A percentile compares a stretch with the other conserved stretches of the same genome.
phyloP scores from a whole-genome alignment of 1,284 basidiomycete genomes.

The Austroboletus rostrupii region DNA sequence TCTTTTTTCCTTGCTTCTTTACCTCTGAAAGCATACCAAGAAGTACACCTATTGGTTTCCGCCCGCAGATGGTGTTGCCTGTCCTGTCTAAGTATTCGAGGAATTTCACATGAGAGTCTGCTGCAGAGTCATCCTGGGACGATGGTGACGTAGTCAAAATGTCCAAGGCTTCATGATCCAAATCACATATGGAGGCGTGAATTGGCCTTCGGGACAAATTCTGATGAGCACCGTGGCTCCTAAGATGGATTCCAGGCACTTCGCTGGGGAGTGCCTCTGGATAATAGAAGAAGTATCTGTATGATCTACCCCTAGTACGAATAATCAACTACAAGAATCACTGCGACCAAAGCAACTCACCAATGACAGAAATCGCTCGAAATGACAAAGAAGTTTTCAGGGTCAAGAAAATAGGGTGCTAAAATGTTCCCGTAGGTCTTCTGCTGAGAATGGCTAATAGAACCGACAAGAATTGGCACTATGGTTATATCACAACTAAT shows the following conservation, averaged over 20 bases:
- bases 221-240: constrained; percentile 38
- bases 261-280: constrained; percentile 57
- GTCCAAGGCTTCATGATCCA: constrained; percentile 80
- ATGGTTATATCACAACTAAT: constrained; percentile 70
- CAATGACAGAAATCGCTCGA: constrained; percentile 99
- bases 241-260: constrained; percentile 49
- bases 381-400: constrained; percentile 84
- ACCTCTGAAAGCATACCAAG: constrained; percentile 71
- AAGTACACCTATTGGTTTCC: constrained; percentile 92
- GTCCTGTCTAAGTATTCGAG: constrained; percentile 75
- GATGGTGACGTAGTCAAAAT: constrained; percentile 59
- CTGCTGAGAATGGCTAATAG: constrained; percentile 63
- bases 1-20: constrained; percentile 43
- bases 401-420: constrained; percentile 73
- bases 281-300: constrained; percentile 90
- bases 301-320: constrained; percentile 75
- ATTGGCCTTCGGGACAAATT: constrained; percentile 50
- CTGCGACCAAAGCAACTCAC: constrained; percentile 40
- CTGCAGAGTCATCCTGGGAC: constrained; percentile 31
- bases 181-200: constrained; percentile 64
- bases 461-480: constrained; percentile 90
- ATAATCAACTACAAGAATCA: constrained; percentile 2
- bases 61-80: constrained; percentile 95
- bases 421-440: constrained; percentile 65
- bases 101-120: constrained; percentile 62